Evolutionary conservation across 306 rosid genomes (phyloP).

Genomic region (Cucurbita moschata): DNA sequence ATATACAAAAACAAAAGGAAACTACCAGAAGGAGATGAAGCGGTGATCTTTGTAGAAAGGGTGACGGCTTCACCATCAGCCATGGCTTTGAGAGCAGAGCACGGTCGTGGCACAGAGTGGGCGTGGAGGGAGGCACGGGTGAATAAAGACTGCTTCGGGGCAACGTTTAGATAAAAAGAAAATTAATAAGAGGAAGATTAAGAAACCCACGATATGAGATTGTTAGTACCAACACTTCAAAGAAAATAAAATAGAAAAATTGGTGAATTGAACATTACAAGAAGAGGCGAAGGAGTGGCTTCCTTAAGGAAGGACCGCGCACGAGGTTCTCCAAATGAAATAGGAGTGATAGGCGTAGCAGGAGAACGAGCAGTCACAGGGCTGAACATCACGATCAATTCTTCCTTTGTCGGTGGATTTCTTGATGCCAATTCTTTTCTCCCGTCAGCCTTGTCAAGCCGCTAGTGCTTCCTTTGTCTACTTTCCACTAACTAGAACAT

Average conservation of each 20-base stretch:
- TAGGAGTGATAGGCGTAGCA: background rate
- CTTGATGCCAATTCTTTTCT: background rate
- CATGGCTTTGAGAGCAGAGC: constrained; percentile 42
- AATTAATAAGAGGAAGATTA: background rate
- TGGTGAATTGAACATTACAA: constrained; percentile 3
- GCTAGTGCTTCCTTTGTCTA: background rate
- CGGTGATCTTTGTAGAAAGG: constrained; percentile 14
- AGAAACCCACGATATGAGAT: background rate
- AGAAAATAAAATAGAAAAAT: background rate
- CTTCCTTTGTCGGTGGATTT: background rate
- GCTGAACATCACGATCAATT: constrained; percentile 14
- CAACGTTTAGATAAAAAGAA: background rate
- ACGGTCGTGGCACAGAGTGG: constrained; percentile 10
- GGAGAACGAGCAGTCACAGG: constrained; percentile 7
- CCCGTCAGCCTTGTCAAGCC: background rate
- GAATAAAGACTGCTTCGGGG: constrained; percentile 7
- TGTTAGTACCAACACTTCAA: background rate
- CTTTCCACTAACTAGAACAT: background rate
- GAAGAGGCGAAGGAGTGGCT: background rate
- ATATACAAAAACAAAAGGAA: background rate
- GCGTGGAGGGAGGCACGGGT: constrained; percentile 13
- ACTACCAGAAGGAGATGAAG: constrained; percentile 31
- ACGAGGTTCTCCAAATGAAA: background rate
- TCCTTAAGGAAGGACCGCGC: background rate
- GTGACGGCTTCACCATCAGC: constrained; percentile 27